Conservation (phyloP, 192 early-diverging fungal genomes). For the Entomortierella lignicola region DNA sequence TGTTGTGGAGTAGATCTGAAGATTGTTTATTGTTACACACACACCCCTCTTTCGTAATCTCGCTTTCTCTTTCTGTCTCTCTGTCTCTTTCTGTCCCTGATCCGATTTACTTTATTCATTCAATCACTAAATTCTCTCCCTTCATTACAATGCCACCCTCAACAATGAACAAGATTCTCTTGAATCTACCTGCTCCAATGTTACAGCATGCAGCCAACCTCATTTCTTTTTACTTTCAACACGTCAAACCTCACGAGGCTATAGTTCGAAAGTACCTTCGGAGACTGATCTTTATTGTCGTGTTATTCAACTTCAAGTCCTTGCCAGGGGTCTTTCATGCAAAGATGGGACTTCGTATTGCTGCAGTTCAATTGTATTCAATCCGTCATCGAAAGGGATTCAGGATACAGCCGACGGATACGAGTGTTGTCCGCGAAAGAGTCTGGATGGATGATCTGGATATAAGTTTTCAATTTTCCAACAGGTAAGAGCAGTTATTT, state of each 20-base stretch:
- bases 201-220: conserved; percentile 48
- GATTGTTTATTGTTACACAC: no score
- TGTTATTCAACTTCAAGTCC: conserved; percentile 50
- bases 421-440: conserved; percentile 45
- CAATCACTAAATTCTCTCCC: not conserved
- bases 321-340: conserved; percentile 44
- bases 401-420: conserved; percentile 47
- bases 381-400: conserved; percentile 36
- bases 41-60: not conserved
- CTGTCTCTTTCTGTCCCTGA: not conserved
- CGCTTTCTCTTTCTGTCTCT: not conserved
- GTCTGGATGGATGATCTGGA: conserved; percentile 52
- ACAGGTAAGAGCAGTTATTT: conserved; percentile 33
- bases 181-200: conserved; percentile 34
- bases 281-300: conserved; percentile 26
- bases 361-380: conserved; percentile 34
- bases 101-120: no score
- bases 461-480: conserved; percentile 52
- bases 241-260: conserved; percentile 40
- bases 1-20: no score
- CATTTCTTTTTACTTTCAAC: conserved; percentile 54
- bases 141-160: conserved; percentile 36
- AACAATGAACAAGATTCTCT: conserved; percentile 51
- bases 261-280: conserved; percentile 42
- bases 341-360: conserved; percentile 49